Evolutionary conservation across 1,284 basidiomycete species (phyloP).

Genomic region (Phellinidium pouzarii): DNA sequence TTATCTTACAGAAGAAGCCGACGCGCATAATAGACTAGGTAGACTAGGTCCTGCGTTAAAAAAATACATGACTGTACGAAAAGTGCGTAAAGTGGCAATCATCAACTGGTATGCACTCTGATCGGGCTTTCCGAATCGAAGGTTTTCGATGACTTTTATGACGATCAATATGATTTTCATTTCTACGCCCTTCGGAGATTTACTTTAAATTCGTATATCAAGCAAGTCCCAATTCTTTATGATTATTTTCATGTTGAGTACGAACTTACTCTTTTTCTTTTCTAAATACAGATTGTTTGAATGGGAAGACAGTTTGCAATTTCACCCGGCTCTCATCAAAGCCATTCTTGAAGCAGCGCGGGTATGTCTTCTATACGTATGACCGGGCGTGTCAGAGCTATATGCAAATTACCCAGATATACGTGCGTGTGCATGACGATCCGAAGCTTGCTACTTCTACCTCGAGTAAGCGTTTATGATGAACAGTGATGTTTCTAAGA

Average conservation of each 20-base stretch:
- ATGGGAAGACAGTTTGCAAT: slow-evolving; percentile 79
- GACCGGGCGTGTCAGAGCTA: background rate
- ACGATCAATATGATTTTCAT: slow-evolving; percentile 99
- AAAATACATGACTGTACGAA: slow-evolving; percentile 73
- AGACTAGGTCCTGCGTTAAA: slow-evolving; percentile 83
- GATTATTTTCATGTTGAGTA: background rate
- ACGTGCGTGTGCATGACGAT: slow-evolving; percentile 68
- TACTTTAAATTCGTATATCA: slow-evolving; percentile 80
- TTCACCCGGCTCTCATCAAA: slow-evolving; percentile 70
- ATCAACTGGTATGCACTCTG: slow-evolving; percentile 1
- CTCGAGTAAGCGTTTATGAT: slow-evolving; percentile 28
- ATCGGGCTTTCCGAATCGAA: slow-evolving; percentile 26
- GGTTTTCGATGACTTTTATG: slow-evolving; percentile 85
- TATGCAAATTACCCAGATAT: slow-evolving; percentile 47
- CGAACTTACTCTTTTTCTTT: background rate
- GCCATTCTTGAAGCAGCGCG: slow-evolving; percentile 66
- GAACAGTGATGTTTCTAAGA: slow-evolving; percentile 4
- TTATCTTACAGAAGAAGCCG: slow-evolving; percentile 82
- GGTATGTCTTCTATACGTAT: slow-evolving; percentile 33
- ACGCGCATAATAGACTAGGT: slow-evolving; percentile 59
- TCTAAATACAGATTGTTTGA: slow-evolving; percentile 62
- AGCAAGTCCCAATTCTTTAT: slow-evolving; percentile 36
- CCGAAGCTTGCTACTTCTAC: slow-evolving; percentile 48
- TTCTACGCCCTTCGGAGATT: slow-evolving; percentile 89
- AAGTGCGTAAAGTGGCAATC: slow-evolving; percentile 38